A percentile compares a stretch with the other conserved stretches of the same genome.
These are phyloP conservation scores for Rhizopogon vinicolor DNA, from an alignment of 768 basidiomycete genomes.

Conservation along the genomic window DNA sequence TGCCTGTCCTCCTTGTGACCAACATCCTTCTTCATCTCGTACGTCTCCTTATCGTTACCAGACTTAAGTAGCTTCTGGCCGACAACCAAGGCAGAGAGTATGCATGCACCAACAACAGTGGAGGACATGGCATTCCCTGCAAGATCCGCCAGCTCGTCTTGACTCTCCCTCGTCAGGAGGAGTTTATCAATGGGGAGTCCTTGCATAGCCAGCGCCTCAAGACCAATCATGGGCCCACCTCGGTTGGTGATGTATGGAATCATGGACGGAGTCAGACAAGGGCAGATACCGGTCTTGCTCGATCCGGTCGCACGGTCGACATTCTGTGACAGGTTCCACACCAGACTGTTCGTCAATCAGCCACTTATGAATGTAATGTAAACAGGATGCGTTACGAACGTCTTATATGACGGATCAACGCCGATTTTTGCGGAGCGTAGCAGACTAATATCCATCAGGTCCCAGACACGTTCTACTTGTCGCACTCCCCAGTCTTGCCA, in stretches of 20 bases:
- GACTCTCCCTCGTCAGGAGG: slow-evolving; percentile 85
- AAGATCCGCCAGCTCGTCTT: slow-evolving; percentile 90
- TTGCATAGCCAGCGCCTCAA: slow-evolving; percentile 92
- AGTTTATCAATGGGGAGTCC: slow-evolving; percentile 92
- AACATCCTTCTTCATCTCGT: slow-evolving; percentile 57
- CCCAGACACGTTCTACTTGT: slow-evolving; percentile 94
- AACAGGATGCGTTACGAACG: slow-evolving; percentile 43
- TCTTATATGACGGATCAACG: slow-evolving; percentile 85
- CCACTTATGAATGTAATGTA: not conserved
- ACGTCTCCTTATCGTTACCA: slow-evolving; percentile 61
- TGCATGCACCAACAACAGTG: slow-evolving; percentile 89
- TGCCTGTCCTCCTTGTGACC: slow-evolving; percentile 29
- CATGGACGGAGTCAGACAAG: slow-evolving; percentile 94
- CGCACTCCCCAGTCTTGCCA: slow-evolving; percentile 94
- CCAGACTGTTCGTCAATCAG: slow-evolving; percentile 45
- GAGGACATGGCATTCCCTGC: slow-evolving; percentile 99
- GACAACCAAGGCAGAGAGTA: slow-evolving; percentile 74
- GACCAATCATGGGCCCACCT: slow-evolving; percentile 91
- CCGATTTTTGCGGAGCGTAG: slow-evolving; percentile 78
- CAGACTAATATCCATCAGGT: slow-evolving; percentile 88
- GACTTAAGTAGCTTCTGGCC: slow-evolving; percentile 61
- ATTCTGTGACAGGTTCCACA: slow-evolving; percentile 97
- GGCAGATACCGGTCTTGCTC: slow-evolving; percentile 77
- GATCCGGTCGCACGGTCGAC: slow-evolving; percentile 89
- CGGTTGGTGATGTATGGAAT: slow-evolving; percentile 95